Conservation (phyloP, 192 early-diverging fungal species). For the Coemansia guatemalensis region DNA sequence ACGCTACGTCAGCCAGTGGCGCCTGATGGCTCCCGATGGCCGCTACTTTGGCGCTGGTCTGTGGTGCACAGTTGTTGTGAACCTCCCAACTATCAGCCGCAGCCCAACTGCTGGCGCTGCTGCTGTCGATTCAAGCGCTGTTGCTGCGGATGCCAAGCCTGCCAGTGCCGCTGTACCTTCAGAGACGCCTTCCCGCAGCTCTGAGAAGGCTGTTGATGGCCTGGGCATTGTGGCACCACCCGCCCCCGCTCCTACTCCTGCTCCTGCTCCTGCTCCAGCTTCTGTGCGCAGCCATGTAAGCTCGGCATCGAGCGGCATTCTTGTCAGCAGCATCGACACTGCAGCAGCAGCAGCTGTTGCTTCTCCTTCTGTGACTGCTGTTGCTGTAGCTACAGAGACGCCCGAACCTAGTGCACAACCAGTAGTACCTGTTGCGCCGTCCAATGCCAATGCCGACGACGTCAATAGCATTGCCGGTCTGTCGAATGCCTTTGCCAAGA, state of each 20-base stretch:
- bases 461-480: slow-evolving; percentile 27
- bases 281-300: slow-evolving; percentile 3
- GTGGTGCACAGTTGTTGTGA: slow-evolving; percentile 69
- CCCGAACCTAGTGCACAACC: neutral
- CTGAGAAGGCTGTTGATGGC: slow-evolving; percentile 1
- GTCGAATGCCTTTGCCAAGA: slow-evolving; percentile 45
- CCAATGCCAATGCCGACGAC: slow-evolving; percentile 3
- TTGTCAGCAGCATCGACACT: neutral
- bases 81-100: neutral
- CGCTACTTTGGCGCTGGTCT: slow-evolving; percentile 64
- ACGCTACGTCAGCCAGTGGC: slow-evolving; percentile 62
- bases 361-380: neutral
- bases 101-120: neutral
- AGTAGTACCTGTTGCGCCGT: neutral
- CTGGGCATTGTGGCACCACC: neutral
- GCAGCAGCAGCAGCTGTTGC: neutral
- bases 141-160: neutral
- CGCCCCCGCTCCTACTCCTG: neutral
- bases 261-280: neutral
- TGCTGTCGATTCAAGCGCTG: neutral
- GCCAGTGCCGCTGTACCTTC: neutral
- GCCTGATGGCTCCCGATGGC: slow-evolving; percentile 59
- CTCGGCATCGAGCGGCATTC: slow-evolving; percentile 1
- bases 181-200: neutral
- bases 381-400: neutral